Conservation (phyloP, 192 early-diverging fungal genomes). For the Coemansia sp. region DNA sequence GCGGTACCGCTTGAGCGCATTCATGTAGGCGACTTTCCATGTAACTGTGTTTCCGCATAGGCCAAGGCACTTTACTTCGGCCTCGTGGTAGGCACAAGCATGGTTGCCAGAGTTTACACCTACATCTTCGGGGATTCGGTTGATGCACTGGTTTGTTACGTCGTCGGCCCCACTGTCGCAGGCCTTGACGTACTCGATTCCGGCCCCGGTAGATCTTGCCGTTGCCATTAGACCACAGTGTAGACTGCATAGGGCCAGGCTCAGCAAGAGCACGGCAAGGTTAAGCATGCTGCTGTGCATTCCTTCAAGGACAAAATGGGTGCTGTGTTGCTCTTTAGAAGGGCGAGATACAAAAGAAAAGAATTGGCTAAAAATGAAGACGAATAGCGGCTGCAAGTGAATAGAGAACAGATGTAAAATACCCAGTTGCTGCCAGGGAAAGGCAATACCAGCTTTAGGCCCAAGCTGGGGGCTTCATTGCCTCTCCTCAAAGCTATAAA, state of each 20-base stretch:
- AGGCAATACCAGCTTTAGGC: neutral
- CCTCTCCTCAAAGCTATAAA: neutral
- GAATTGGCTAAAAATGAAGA: neutral
- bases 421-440: neutral
- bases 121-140: conserved; percentile 49
- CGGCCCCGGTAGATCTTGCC: conserved; percentile 7
- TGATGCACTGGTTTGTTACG: conserved; percentile 54
- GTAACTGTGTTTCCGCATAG: conserved; percentile 51
- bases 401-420: neutral
- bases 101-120: conserved; percentile 37
- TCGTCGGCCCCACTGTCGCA: conserved; percentile 51
- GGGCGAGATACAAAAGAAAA: neutral
- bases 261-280: neutral
- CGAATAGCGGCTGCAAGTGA: neutral
- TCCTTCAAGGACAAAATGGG: neutral
- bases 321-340: neutral
- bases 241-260: neutral
- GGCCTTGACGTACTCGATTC: conserved; percentile 45
- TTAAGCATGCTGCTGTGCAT: conserved; percentile 5
- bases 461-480: neutral
- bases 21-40: conserved; percentile 46
- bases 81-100: conserved; percentile 53
- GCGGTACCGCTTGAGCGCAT: conserved; percentile 47
- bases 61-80: conserved; percentile 48
- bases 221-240: neutral